Evolutionary conservation across 2,329 filamentous ascomycete genomes (phyloP).

Genomic region (Nothopassalora personata): DNA sequence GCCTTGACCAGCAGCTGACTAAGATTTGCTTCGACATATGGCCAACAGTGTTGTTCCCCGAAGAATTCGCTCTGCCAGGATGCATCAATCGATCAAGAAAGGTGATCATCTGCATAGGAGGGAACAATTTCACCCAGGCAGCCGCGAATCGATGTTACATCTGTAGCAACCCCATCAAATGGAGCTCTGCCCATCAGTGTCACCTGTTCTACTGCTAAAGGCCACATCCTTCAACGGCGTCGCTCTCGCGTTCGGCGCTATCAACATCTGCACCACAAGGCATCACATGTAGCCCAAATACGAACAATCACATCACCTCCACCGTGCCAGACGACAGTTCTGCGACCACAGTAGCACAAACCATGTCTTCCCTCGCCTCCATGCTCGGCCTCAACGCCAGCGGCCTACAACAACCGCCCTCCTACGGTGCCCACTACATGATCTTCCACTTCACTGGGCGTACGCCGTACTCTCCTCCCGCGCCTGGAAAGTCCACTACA

Average conservation of each 20-base stretch:
- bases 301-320: background rate
- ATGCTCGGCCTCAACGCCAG: constrained; percentile 24
- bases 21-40: background rate
- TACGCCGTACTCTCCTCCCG: constrained; percentile 43
- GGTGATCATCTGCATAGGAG: background rate
- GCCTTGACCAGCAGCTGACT: background rate
- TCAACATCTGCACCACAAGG: background rate
- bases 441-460: constrained; percentile 40
- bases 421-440: constrained; percentile 31
- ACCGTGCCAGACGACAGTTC: background rate
- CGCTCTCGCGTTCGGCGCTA: background rate
- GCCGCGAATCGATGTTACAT: too few species aligned
- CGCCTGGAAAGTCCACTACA: constrained; percentile 39
- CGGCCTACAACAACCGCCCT: constrained; percentile 13
- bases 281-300: background rate
- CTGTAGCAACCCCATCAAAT: background rate
- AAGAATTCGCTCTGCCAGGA: background rate
- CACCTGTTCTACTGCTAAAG: background rate
- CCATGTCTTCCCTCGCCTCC: constrained; percentile 16
- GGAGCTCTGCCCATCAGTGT: background rate
- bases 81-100: background rate
- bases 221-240: background rate
- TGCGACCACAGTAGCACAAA: background rate
- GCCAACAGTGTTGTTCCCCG: background rate
- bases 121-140: background rate